These are phyloP conservation scores for Thelonectria rubi DNA, from an alignment of 2,329 filamentous ascomycete species.

Conservation along the genomic window DNA sequence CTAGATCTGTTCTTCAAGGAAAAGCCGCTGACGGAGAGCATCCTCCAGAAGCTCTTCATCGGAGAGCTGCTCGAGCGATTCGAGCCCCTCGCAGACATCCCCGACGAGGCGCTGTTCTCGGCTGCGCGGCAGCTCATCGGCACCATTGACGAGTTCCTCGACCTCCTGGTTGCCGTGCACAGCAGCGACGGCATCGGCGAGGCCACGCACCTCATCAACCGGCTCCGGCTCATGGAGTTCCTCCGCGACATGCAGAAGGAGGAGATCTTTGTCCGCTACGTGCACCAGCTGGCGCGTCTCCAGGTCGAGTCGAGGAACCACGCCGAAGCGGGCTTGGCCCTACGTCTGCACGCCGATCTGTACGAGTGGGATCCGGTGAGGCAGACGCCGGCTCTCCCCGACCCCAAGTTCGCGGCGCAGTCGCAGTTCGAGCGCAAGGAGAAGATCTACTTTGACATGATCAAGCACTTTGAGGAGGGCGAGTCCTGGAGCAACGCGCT, in stretches of 20 bases:
- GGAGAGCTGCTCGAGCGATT: constrained; percentile 85
- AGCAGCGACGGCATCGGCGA: constrained; percentile 78
- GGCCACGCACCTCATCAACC: constrained; percentile 85
- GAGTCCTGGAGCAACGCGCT: constrained; percentile 92
- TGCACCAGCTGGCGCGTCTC: constrained; percentile 85
- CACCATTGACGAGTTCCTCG: constrained; percentile 89
- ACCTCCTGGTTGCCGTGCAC: constrained; percentile 89
- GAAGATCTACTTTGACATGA: constrained; percentile 90
- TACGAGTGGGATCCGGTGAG: constrained; percentile 88
- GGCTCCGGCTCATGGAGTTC: constrained; percentile 92
- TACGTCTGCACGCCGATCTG: constrained; percentile 89
- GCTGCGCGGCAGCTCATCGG: constrained; percentile 82
- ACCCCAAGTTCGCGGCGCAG: constrained; percentile 83
- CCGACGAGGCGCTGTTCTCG: constrained; percentile 77
- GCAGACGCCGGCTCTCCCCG: constrained; percentile 70
- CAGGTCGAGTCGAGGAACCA: constrained; percentile 81
- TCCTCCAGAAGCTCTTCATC: constrained; percentile 92
- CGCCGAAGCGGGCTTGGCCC: constrained; percentile 87
- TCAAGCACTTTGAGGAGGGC: constrained; percentile 94
- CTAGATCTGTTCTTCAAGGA: constrained; percentile 90
- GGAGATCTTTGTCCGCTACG: constrained; percentile 95
- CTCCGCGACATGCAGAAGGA: constrained; percentile 96
- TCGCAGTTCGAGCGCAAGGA: constrained; percentile 93
- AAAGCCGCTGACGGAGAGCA: constrained; percentile 85
- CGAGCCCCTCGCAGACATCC: constrained; percentile 70